Percentiles rank a stretch among this genome's conserved stretches.
phyloP scores from a whole-genome alignment of 202 grass and related monocot genomes.

The Zizania palustris region DNA sequence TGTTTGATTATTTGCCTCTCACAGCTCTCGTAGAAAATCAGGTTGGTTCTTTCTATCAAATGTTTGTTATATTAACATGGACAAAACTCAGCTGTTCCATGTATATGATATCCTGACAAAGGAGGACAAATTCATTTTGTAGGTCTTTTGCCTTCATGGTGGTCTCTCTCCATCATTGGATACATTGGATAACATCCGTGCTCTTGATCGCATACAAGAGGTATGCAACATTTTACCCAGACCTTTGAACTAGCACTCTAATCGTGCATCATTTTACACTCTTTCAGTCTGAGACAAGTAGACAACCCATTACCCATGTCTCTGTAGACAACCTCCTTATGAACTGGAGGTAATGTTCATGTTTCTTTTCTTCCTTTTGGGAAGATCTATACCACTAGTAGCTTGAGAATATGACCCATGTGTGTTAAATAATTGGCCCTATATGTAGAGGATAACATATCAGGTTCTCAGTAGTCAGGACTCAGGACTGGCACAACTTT shows the following conservation, averaged over 20 bases:
- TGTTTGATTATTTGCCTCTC: conserved; percentile 89
- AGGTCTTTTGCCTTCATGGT: conserved; percentile 88
- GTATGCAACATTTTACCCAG: conserved; percentile 35
- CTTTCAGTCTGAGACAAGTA: not conserved
- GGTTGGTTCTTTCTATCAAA: conserved; percentile 46
- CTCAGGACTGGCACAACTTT: not conserved
- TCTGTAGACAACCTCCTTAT: conserved; percentile 1
- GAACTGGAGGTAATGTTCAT: conserved; percentile 8
- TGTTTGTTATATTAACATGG: conserved; percentile 19
- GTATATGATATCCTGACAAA: not conserved
- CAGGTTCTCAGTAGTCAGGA: not conserved
- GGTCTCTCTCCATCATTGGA: conserved; percentile 84
- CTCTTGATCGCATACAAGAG: conserved; percentile 82
- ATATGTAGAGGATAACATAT: not conserved
- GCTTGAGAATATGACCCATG: conserved; percentile 6
- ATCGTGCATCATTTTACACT: conserved; percentile 9
- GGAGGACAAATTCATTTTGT: conserved; percentile 31
- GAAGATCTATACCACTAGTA: not conserved
- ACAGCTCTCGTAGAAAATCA: conserved; percentile 87
- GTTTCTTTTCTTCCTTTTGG: not conserved
- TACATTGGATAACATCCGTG: conserved; percentile 74
- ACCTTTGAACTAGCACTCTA: conserved; percentile 25
- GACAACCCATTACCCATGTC: conserved; percentile 15
- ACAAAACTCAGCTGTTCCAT: conserved; percentile 17
- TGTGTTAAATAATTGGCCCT: conserved; percentile 8